phyloP scores from a whole-genome alignment of 495 filamentous ascomycete species.

The Penicillium salamii region DNA sequence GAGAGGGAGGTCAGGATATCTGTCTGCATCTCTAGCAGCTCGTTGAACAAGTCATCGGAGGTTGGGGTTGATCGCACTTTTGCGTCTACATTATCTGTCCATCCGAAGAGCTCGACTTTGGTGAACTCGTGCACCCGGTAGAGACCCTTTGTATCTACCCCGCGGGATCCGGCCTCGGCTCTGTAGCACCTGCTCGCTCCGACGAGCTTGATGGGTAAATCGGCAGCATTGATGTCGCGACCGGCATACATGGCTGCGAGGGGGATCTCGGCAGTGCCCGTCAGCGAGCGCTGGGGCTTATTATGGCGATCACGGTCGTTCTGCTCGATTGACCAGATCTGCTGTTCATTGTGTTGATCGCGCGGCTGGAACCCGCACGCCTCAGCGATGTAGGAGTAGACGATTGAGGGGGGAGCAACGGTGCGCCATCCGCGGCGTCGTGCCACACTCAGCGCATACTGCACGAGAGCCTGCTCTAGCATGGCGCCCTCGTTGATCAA shows the following conservation, averaged over 20 bases:
- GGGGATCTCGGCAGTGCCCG: slow-evolving; percentile 91
- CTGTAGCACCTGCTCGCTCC: slow-evolving; percentile 87
- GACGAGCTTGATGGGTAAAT: slow-evolving; percentile 74
- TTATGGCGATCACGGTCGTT: slow-evolving; percentile 51
- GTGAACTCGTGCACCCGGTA: slow-evolving; percentile 99
- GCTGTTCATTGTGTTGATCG: slow-evolving; percentile 85
- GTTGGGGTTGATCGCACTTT: slow-evolving; percentile 9
- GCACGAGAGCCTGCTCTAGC: slow-evolving; percentile 88
- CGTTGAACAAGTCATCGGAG: slow-evolving; percentile 64
- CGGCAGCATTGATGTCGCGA: slow-evolving; percentile 54
- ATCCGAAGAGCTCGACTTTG: slow-evolving; percentile 96
- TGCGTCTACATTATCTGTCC: slow-evolving; percentile 53
- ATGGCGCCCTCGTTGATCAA: slow-evolving; percentile 83
- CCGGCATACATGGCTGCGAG: slow-evolving; percentile 87
- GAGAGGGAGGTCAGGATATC: slow-evolving; percentile 71
- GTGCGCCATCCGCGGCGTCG: slow-evolving; percentile 67
- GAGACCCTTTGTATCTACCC: slow-evolving; percentile 86
- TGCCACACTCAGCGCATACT: slow-evolving; percentile 73
- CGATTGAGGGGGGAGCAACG: slow-evolving; percentile 81
- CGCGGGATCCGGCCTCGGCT: slow-evolving; percentile 87
- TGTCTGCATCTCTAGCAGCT: slow-evolving; percentile 82
- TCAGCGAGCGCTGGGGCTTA: slow-evolving; percentile 68
- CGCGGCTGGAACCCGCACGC: slow-evolving; percentile 93
- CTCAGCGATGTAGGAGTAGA: slow-evolving; percentile 85
- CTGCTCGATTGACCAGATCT: slow-evolving; percentile 78